These are phyloP conservation scores for sorghum (Sorghum bicolor) DNA, from an alignment of 176 grass and related monocot species.

Conservation along the genomic window DNA sequence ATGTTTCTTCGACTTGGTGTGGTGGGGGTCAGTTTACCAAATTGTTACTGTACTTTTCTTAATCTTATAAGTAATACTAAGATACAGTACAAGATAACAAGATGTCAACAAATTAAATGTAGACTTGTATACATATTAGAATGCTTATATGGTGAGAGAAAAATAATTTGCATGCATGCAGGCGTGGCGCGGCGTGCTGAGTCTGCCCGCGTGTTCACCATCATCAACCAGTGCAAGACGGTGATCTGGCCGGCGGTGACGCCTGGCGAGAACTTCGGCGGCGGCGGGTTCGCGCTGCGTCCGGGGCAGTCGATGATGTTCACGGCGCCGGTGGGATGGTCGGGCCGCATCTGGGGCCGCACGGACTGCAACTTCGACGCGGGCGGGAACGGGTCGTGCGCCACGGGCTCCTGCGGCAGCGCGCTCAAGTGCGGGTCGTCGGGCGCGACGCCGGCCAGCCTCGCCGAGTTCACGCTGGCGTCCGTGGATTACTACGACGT, in stretches of 20 bases:
- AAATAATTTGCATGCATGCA: not conserved
- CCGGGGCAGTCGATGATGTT: constrained; percentile 71
- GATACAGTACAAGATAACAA: too few species aligned
- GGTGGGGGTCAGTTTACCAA: too few species aligned
- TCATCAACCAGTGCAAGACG: constrained; percentile 83
- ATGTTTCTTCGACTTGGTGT: too few species aligned
- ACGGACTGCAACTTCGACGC: constrained; percentile 71
- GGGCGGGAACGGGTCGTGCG: constrained; percentile 60
- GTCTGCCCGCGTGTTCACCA: constrained; percentile 59
- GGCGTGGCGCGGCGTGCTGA: not conserved
- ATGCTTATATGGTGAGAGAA: too few species aligned
- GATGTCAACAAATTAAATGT: too few species aligned
- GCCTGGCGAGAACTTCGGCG: constrained; percentile 64
- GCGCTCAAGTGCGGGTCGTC: constrained; percentile 52
- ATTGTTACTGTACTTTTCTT: too few species aligned
- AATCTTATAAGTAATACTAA: too few species aligned
- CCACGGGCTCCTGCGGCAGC: constrained; percentile 59
- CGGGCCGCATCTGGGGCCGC: constrained; percentile 75
- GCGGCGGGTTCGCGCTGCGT: constrained; percentile 59
- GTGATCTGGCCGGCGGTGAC: constrained; percentile 78
- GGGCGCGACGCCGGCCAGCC: constrained; percentile 53
- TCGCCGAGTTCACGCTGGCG: constrained; percentile 84
- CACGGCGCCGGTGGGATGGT: constrained; percentile 67
- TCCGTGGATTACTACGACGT: constrained; percentile 90
- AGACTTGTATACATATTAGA: too few species aligned